Conservation (phyloP, 345 rosid species). For the Eucalyptus dawsonii region DNA sequence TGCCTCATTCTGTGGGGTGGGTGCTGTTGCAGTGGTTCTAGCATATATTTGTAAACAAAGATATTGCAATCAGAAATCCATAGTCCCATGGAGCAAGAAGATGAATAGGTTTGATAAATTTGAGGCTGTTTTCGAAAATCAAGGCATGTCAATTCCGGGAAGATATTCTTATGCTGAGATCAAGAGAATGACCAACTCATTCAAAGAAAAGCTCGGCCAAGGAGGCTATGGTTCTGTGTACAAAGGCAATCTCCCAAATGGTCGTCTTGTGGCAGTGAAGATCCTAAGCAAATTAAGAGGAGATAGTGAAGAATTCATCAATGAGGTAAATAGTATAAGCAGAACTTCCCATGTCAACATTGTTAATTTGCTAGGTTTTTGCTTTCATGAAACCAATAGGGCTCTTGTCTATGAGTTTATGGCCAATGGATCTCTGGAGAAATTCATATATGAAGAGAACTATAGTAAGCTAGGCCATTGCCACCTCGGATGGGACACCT, state of each 20-base stretch:
- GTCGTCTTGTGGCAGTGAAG: constrained; percentile 24
- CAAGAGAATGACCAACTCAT: constrained; percentile 16
- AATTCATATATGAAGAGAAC: constrained; percentile 1
- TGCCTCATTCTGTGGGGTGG: background rate
- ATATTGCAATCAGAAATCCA: background rate
- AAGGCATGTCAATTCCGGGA: background rate
- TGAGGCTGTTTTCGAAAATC: background rate
- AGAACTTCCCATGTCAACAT: constrained; percentile 44
- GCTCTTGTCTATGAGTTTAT: constrained; percentile 19
- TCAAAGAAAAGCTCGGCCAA: constrained; percentile 12
- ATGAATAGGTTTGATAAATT: background rate
- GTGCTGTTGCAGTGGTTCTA: background rate
- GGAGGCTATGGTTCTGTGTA: constrained; percentile 20
- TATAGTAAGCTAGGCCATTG: background rate
- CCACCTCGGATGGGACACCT: constrained; percentile 1
- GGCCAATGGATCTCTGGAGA: constrained; percentile 21
- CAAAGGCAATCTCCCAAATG: constrained; percentile 15
- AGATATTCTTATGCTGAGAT: constrained; percentile 8
- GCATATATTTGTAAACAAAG: background rate
- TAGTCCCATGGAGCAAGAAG: background rate
- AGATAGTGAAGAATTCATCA: constrained; percentile 26
- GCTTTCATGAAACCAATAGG: constrained; percentile 6
- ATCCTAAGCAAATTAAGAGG: constrained; percentile 17
- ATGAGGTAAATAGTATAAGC: constrained; percentile 36
- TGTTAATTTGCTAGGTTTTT: constrained; percentile 6